Evolutionary conservation across 2,329 filamentous ascomycete genomes (phyloP), one percentile per base, ranked within the genome.

Genomic region (Fonsecaea erecta): DNA sequence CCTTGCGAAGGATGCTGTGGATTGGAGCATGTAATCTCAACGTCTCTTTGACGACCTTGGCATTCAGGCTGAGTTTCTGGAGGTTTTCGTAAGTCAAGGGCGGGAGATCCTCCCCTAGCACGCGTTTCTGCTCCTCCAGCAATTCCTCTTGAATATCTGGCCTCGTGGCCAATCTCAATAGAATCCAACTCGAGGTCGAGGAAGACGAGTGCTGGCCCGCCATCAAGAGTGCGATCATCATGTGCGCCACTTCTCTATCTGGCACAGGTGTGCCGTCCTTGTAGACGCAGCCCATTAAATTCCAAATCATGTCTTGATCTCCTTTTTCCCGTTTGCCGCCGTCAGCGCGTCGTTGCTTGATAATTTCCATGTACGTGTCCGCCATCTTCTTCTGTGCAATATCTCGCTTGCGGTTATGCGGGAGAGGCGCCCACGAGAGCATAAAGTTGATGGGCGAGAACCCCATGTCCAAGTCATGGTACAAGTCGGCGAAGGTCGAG

Each of bases 151-250:
- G 79, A 62, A 93, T 85, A 28, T 90, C 84, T 0, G 90, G 90
- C 16, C 87, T 82, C 1, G 88, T 85, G 9, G 91, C 90, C 2
- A 94, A 83, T 55, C 87, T 88, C 12, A 93, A 83, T 71, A 93
- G 79, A 70, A 92, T 91, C 90, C 90, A 94, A 8, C 88, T 84
- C 71, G 87, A 87, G n/a, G 89, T 90, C 0, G 90, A 88, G 4
- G 90, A 89, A 0, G 90, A 93, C 1, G 89, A 90, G 79, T 94
- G 91, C 74, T 95, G 91, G 57, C 91, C 91, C 11, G 88, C 91
- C 90, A 95, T 93, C 58, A 94, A 84, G 16, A 94, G 83, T 0
- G 90, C 90, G 73, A 94, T 94, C 91, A 94, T 93, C 83, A 94
- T 91, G 77, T 92, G 88, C 0, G 90, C 90, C 58, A 94, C 86